phyloP scores from a whole-genome alignment of 2,329 filamentous ascomycete genomes.

The Penicillium concentricum region DNA sequence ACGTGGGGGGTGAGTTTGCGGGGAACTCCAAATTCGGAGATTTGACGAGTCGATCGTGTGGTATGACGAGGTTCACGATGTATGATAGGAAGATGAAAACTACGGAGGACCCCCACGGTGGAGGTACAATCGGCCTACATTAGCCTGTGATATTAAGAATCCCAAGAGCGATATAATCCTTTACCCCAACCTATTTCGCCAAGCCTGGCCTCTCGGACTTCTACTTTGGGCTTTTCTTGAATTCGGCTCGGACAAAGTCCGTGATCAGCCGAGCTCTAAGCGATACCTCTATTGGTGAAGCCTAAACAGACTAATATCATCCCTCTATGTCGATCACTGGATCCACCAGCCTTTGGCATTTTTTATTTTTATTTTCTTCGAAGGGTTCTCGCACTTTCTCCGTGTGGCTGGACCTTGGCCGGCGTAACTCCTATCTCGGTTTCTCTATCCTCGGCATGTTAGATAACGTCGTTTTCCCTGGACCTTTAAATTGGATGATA shows the following conservation, averaged over 20 bases:
- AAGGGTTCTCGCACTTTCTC: constrained; percentile 1
- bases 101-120: neutral
- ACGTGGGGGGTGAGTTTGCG: constrained; percentile 10
- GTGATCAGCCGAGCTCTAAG: neutral
- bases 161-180: no score
- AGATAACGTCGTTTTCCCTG: neutral
- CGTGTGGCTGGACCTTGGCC: neutral
- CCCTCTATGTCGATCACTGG: neutral
- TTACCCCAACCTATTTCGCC: neutral
- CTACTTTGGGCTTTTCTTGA: neutral
- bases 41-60: neutral
- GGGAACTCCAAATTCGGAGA: constrained; percentile 2
- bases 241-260: constrained; percentile 1
- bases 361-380: no score
- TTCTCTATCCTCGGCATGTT: neutral
- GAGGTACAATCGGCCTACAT: neutral
- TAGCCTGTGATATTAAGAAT: neutral
- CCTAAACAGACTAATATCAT: no score
- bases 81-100: neutral
- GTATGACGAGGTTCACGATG: neutral
- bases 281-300: neutral
- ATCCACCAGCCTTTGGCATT: neutral
- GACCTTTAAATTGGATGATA: neutral
- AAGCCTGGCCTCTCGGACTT: neutral
- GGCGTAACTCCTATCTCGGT: constrained; percentile 1